These are phyloP conservation scores for Kwoniella sp. DNA, from an alignment of 768 basidiomycete species.

Conservation along the genomic window DNA sequence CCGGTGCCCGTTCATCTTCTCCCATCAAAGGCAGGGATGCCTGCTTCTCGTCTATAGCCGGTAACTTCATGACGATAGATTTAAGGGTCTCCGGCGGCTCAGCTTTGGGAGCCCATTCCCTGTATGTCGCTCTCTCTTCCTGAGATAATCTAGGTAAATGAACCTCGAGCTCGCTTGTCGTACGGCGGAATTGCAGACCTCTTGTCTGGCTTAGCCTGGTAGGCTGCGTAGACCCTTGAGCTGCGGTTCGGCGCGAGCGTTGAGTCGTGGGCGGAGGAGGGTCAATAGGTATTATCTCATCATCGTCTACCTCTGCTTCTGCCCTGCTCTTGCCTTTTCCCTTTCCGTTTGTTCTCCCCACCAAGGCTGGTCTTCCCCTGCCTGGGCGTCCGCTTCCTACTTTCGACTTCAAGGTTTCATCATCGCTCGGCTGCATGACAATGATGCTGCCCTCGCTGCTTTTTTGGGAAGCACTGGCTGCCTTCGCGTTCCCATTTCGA, in stretches of 20 bases:
- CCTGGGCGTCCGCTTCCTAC: too few species aligned
- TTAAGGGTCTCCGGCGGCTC: neutral
- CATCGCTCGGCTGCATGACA: too few species aligned
- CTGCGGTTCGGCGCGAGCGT: neutral
- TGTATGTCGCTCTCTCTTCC: conserved; percentile 9
- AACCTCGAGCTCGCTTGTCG: conserved; percentile 13
- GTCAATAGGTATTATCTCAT: conserved; percentile 15
- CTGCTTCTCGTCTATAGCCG: neutral
- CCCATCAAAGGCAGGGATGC: too few species aligned
- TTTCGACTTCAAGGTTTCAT: too few species aligned
- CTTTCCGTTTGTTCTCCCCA: neutral
- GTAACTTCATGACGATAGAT: neutral
- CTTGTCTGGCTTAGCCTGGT: neutral
- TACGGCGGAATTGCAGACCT: conserved; percentile 2
- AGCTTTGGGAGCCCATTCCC: neutral
- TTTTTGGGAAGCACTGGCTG: too few species aligned
- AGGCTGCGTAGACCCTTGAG: neutral
- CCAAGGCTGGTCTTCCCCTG: neutral
- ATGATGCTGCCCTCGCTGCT: too few species aligned
- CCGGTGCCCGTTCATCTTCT: too few species aligned
- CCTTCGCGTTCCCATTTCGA: too few species aligned
- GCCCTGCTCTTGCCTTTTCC: conserved; percentile 11
- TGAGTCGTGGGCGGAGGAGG: conserved; percentile 5
- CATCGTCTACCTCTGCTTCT: conserved; percentile 3
- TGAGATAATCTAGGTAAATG: conserved; percentile 18